Base-by-base conservation (phyloP, 2,329 filamentous ascomycete species). In the Sarocladium oryzae region DNA sequence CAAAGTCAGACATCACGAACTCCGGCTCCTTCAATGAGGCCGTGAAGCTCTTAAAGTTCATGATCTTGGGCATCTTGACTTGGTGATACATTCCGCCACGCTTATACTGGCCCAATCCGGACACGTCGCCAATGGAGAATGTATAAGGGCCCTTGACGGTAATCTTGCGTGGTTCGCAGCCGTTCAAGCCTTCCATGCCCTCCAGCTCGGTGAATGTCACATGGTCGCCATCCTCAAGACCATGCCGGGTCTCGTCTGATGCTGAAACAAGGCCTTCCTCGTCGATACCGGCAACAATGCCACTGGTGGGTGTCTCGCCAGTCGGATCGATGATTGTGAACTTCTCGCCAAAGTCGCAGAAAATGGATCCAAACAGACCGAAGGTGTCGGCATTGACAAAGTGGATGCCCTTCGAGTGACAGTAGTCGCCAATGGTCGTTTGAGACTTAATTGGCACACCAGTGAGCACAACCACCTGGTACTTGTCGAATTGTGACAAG, bases 11-110 rank as follows among this genome's bases (percentile, higher is more conserved):
- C 54, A 96, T 82, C 62, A 97, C 72, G 56, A 95, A 83, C 61
- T 96, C 92, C 2, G 93, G 93, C 53, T 89, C 87, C 69, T 89
- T 89, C 52, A 96, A 70, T 54, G 95, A 82, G 50, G 81, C 73
- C 37, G 84, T 84, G 52, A 96, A 81, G 36, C 83, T 77, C 73
- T 96, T 88, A 71, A 97, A 99, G 66, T 93, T 81, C 61, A 97
- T 71, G 51, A 89, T 81, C 73, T 93, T 96, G 49, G 93, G 93
- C 92, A 96, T 96, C 79, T 97, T 99, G 69, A 97, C 93, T 69
- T 99, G 93, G 35, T 88, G 86, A 68, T 88, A 99, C 54, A 96
- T 81, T 54, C 93, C 93, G 43, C 92, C 92, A 49, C 87, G 81
- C 73, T 88, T 75, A 73, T 99, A 99, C 61, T 88, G 78, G 32